phyloP scores from a whole-genome alignment of 805 yeast genomes.

The Candida koratica region DNA sequence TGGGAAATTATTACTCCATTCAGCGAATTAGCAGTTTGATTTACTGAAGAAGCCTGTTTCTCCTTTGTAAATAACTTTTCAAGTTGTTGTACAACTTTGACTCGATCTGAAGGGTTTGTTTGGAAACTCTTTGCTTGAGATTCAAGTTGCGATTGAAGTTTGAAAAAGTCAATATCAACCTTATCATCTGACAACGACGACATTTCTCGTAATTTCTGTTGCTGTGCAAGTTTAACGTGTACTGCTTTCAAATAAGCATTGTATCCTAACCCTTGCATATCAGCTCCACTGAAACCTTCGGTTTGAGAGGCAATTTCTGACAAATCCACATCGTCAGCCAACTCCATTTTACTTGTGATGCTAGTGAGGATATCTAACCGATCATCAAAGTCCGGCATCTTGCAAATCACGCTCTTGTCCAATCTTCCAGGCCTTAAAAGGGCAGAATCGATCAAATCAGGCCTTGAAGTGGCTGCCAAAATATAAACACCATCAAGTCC shows the following conservation, averaged over 20 bases:
- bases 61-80: slow-evolving; percentile 29
- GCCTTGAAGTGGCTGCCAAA: slow-evolving; percentile 92
- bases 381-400: slow-evolving; percentile 70
- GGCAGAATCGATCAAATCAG: slow-evolving; percentile 94
- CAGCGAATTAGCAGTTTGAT: slow-evolving; percentile 7
- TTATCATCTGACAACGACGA: slow-evolving; percentile 14
- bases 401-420: slow-evolving; percentile 89
- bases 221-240: slow-evolving; percentile 58
- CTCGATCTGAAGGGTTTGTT: slow-evolving; percentile 37
- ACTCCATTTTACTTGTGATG: slow-evolving; percentile 57
- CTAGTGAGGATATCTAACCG: slow-evolving; percentile 67
- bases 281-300: slow-evolving; percentile 90
- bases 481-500: slow-evolving; percentile 96
- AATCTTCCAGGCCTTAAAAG: slow-evolving; percentile 92
- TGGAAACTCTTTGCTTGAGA: slow-evolving; percentile 22
- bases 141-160: slow-evolving; percentile 29
- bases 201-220: slow-evolving; percentile 24
- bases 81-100: slow-evolving; percentile 40
- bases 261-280: slow-evolving; percentile 85
- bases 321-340: slow-evolving; percentile 49
- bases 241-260: slow-evolving; percentile 88
- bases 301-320: slow-evolving; percentile 53
- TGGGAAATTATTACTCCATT: slow-evolving; percentile 43
- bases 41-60: background rate
- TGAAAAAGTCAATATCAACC: slow-evolving; percentile 38